Percentiles rank a stretch among this genome's conserved stretches.
Evolutionary conservation across 306 rosid genomes (phyloP).

Genomic region (Fagus sylvatica): DNA sequence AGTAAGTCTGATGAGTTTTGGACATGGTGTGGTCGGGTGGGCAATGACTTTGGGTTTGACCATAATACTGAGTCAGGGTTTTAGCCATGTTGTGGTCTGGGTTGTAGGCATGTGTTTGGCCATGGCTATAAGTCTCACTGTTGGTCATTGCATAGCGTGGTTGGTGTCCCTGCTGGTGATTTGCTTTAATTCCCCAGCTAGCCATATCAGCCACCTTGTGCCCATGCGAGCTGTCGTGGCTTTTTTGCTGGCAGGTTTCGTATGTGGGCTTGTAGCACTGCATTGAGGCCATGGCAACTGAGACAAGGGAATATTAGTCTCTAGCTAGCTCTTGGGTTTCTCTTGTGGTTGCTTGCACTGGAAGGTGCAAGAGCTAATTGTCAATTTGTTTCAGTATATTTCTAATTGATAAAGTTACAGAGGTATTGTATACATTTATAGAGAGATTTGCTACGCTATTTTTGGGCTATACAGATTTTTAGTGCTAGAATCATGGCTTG

Average conservation of each 20-base stretch:
- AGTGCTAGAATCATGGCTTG: no score
- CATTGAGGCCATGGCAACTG: slow-evolving; percentile 49
- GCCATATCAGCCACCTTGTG: slow-evolving; percentile 45
- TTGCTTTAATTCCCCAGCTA: slow-evolving; percentile 44
- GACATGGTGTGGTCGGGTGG: slow-evolving; percentile 14
- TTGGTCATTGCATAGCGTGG: slow-evolving; percentile 24
- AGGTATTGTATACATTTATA: no score
- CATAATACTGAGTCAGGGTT: slow-evolving; percentile 19
- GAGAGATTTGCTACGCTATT: no score
- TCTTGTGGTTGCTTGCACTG: no score
- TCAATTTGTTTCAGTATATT: no score
- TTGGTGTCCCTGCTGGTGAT: slow-evolving; percentile 30
- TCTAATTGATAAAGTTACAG: no score
- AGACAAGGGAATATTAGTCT: slow-evolving; percentile 15
- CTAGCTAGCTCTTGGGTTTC: background rate
- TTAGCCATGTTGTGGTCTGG: background rate
- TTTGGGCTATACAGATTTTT: no score
- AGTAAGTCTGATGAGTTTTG: slow-evolving; percentile 27
- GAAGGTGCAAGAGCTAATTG: no score
- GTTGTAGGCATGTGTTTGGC: background rate
- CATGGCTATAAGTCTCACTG: slow-evolving; percentile 22
- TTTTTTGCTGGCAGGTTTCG: slow-evolving; percentile 40
- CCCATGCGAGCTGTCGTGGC: slow-evolving; percentile 26
- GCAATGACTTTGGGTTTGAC: slow-evolving; percentile 28
- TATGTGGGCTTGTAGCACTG: slow-evolving; percentile 39